Conservation (phyloP, 352 stramenopile species). For the Aphanomyces euteiches region DNA sequence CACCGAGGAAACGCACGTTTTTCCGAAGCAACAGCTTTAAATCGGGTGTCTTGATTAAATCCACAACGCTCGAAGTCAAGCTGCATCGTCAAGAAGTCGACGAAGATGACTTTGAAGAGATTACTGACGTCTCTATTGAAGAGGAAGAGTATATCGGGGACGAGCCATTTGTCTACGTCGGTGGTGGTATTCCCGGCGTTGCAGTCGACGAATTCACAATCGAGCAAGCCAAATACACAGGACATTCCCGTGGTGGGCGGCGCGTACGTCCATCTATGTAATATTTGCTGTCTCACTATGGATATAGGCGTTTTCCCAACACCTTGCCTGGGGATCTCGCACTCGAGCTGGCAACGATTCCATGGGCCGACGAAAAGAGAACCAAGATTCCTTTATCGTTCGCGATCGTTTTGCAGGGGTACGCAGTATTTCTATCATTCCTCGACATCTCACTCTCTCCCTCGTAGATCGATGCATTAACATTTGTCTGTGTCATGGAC, state of each 20-base stretch:
- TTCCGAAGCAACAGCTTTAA: constrained; percentile 29
- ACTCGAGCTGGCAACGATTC: constrained; percentile 67
- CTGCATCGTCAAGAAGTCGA: constrained; percentile 20
- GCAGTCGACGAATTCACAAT: constrained; percentile 55
- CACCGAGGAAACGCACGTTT: constrained; percentile 7
- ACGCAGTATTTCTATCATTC: background rate
- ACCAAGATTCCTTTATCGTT: constrained; percentile 73
- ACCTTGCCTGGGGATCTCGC: constrained; percentile 53
- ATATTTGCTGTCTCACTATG: background rate
- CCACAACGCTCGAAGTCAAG: constrained; percentile 9
- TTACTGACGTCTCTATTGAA: constrained; percentile 5
- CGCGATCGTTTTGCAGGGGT: constrained; percentile 46
- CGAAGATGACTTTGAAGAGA: constrained; percentile 10
- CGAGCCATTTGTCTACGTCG: constrained; percentile 38
- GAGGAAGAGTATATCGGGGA: background rate
- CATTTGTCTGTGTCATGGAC: constrained; percentile 75
- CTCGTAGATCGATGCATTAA: constrained; percentile 36
- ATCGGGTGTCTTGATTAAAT: constrained; percentile 23
- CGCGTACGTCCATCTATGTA: constrained; percentile 31
- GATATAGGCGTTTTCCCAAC: constrained; percentile 39
- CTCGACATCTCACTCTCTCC: background rate
- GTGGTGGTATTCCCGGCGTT: constrained; percentile 62
- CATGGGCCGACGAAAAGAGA: constrained; percentile 75
- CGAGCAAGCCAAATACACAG: constrained; percentile 63
- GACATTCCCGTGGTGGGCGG: constrained; percentile 47